These are phyloP conservation scores for Russula olivacea DNA, from an alignment of 768 basidiomycete species.

Conservation along the genomic window DNA sequence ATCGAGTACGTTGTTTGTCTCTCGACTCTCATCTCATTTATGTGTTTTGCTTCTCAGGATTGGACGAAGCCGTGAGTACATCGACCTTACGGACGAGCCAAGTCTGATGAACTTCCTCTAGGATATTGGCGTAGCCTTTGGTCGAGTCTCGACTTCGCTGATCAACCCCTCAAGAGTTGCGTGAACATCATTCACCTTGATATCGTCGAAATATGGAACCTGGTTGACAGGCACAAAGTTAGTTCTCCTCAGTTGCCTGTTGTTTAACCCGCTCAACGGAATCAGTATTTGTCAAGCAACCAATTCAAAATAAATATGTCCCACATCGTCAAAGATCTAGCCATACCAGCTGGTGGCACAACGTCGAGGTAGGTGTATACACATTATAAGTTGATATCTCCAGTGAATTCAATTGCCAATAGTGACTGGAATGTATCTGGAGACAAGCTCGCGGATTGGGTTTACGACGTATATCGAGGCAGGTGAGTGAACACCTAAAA, in stretches of 20 bases:
- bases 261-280: background rate
- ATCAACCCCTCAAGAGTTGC: constrained; percentile 68
- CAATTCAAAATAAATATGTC: constrained; percentile 9
- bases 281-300: background rate
- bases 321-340: constrained; percentile 7
- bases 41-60: background rate
- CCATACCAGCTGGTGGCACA: background rate
- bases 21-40: background rate
- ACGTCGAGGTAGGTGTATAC: background rate
- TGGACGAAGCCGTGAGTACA: background rate
- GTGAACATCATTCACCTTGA: constrained; percentile 19
- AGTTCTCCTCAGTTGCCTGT: background rate
- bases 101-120: background rate
- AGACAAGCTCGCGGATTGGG: background rate
- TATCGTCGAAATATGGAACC: constrained; percentile 3
- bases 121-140: constrained; percentile 6
- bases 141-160: constrained; percentile 5
- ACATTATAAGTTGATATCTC: background rate
- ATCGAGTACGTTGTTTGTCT: constrained; percentile 1
- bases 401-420: background rate
- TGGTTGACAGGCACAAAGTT: background rate
- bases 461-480: background rate
- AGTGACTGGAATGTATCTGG: background rate
- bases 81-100: background rate
- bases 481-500: background rate